Base-by-base conservation (phyloP, 345 rosid genomes). In the Alliaria petiolata region DNA sequence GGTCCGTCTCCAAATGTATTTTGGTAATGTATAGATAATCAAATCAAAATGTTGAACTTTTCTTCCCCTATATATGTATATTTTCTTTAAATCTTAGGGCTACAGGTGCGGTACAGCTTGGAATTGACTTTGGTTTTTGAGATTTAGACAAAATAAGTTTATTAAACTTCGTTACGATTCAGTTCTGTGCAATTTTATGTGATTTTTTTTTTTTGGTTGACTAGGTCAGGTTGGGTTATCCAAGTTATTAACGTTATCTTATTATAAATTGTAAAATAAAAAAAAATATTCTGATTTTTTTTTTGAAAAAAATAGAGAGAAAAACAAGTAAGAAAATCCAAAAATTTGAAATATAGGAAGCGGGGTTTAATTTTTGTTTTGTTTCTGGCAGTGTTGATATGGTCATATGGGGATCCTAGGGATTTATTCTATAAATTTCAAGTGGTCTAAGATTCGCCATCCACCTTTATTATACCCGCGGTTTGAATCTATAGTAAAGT, bases 381-480 rank as follows among this genome's bases (percentile, higher is more conserved):
- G 5, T 11, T 49, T n/a, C n/a, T n/a, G n/a, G n/a, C n/a, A 51
- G 57, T 15, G 65, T 75, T 52, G 55, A 75, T 67, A 60, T 25
- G 44, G 16, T 51, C 60, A 39, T 38, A 17, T 54, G 31, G 65
- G 54, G 28, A 52, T 54, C 70, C 58, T 55, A 72, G 66, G 5
- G 43, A 67, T 67, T 67, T 75, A 57, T 42, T 59, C 50, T 54
- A 12, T 20, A 43, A 22, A 26, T 19, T 17, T 17, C 74, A 67
- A 43, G 46, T 67, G 57, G 69, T 75, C 78, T 60, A 75, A 68
- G 74, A 75, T 75, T 67, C 78, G 22, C 34, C 44, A 51, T 34
- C 46, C 22, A 52, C 16, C 40, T 68, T 68, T 73, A 46, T 14
- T 44, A 22, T 38, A 38, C 52, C 65, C 17, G 19, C 25, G 25